A percentile compares a stretch with the other conserved stretches of the same genome.
These are phyloP conservation scores for Debaryomyces psychrophilus DNA, from an alignment of 1,139 yeast species.

Conservation along the genomic window DNA sequence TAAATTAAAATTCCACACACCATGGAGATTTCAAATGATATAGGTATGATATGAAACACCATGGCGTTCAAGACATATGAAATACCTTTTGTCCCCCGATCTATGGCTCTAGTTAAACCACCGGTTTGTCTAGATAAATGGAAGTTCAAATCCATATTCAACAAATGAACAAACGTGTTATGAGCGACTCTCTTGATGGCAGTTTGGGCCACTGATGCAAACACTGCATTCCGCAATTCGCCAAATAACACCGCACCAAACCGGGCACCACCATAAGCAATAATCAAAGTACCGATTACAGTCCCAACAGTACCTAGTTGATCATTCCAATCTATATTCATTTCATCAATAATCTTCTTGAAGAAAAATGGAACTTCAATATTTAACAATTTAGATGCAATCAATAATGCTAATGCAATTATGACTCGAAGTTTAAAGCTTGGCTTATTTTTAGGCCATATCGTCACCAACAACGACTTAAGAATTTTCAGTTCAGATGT, in stretches of 20 bases:
- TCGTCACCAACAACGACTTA: constrained; percentile 65
- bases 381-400: constrained; percentile 81
- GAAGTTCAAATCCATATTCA: constrained; percentile 85
- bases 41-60: constrained; percentile 96
- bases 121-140: constrained; percentile 94
- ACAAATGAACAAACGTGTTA: constrained; percentile 80
- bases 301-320: constrained; percentile 63
- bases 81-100: constrained; percentile 96
- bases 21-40: constrained; percentile 85
- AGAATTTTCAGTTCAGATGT: constrained; percentile 65
- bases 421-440: constrained; percentile 76
- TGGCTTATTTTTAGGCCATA: constrained; percentile 86
- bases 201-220: constrained; percentile 93
- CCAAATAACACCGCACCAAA: constrained; percentile 95
- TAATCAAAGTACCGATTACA: constrained; percentile 69
- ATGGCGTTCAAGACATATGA: constrained; percentile 90
- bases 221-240: constrained; percentile 90
- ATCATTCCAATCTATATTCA: constrained; percentile 86
- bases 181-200: constrained; percentile 91
- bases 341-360: constrained; percentile 83
- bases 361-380: constrained; percentile 96
- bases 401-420: constrained; percentile 69
- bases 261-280: constrained; percentile 92
- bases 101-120: constrained; percentile 93
- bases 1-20: constrained; percentile 94